A percentile compares a stretch with the other conserved stretches of the same genome.
Evolutionary conservation across 805 yeast genomes (phyloP).

Genomic region (Wickerhamomyces queroliae): DNA sequence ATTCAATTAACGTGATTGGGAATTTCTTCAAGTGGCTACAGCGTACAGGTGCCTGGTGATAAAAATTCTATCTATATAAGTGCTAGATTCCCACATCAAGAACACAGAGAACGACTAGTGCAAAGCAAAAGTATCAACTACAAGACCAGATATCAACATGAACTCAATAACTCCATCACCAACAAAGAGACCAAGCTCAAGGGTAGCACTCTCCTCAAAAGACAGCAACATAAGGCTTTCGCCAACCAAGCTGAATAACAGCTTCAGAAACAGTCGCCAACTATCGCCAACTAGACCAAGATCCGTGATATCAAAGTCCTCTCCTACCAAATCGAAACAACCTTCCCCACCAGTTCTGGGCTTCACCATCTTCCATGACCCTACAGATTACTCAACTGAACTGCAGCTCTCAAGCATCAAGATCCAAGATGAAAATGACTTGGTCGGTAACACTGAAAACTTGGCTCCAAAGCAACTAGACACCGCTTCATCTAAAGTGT

Average conservation of each 20-base stretch:
- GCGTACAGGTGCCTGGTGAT: too few relatives aligned
- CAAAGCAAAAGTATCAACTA: too few relatives aligned
- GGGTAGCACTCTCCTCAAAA: conserved; percentile 19
- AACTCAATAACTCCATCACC: conserved; percentile 17
- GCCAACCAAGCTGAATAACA: conserved; percentile 9
- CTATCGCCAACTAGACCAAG: conserved; percentile 5
- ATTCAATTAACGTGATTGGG: too few relatives aligned
- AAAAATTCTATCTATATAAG: too few relatives aligned
- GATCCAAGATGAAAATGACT: conserved; percentile 15
- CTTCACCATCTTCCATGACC: conserved; percentile 20
- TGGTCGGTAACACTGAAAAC: conserved; percentile 15
- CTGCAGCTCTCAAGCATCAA: conserved; percentile 7
- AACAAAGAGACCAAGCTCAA: conserved; percentile 13
- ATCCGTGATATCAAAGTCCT: neutral
- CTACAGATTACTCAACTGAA: conserved; percentile 17
- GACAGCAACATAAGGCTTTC: conserved; percentile 18
- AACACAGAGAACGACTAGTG: too few relatives aligned
- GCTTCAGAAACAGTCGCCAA: neutral
- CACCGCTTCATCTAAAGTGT: neutral
- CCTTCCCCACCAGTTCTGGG: conserved; percentile 10
- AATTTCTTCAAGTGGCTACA: too few relatives aligned
- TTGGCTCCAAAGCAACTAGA: conserved; percentile 2
- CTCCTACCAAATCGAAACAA: conserved; percentile 1
- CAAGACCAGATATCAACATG: neutral
- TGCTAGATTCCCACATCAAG: too few relatives aligned